phyloP scores from a whole-genome alignment of 176 grass and related monocot genomes.

The Melocanna baccifera region DNA sequence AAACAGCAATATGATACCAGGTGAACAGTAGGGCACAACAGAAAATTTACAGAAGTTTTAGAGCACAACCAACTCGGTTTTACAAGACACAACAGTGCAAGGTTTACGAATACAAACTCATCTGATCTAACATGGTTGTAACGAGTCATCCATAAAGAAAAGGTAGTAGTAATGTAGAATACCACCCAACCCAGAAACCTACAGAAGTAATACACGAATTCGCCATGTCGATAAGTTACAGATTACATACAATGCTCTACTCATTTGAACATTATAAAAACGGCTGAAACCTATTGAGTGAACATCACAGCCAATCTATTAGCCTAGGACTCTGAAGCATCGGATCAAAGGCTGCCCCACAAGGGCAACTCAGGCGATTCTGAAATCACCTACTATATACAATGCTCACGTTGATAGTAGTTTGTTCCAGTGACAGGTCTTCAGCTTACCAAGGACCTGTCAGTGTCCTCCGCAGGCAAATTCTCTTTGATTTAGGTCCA shows the following conservation, averaged over 20 bases:
- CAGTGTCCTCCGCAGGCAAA: slow-evolving; percentile 66
- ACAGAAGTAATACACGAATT: neutral
- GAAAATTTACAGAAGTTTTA: neutral
- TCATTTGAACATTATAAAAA: neutral
- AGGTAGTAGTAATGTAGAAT: neutral
- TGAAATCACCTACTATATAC: slow-evolving; percentile 24
- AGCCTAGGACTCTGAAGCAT: slow-evolving; percentile 17
- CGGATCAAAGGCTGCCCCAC: slow-evolving; percentile 32
- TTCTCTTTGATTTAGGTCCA: slow-evolving; percentile 55
- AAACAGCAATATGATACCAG: neutral
- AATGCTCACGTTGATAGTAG: slow-evolving; percentile 19
- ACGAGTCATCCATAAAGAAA: neutral
- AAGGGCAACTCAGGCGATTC: slow-evolving; percentile 34
- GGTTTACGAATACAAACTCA: slow-evolving; percentile 17
- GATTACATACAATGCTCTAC: slow-evolving; percentile 32
- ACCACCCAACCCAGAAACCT: neutral
- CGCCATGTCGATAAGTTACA: neutral
- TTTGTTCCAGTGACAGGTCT: slow-evolving; percentile 9
- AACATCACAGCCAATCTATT: slow-evolving; percentile 29
- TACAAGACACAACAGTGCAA: neutral
- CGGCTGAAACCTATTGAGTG: slow-evolving; percentile 19
- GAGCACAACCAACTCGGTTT: slow-evolving; percentile 4
- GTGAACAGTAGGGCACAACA: neutral
- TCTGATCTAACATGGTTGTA: neutral
- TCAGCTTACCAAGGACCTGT: slow-evolving; percentile 69